Conservation (phyloP, 1,284 basidiomycete genomes). For the Trichosporon asahii region DNA sequence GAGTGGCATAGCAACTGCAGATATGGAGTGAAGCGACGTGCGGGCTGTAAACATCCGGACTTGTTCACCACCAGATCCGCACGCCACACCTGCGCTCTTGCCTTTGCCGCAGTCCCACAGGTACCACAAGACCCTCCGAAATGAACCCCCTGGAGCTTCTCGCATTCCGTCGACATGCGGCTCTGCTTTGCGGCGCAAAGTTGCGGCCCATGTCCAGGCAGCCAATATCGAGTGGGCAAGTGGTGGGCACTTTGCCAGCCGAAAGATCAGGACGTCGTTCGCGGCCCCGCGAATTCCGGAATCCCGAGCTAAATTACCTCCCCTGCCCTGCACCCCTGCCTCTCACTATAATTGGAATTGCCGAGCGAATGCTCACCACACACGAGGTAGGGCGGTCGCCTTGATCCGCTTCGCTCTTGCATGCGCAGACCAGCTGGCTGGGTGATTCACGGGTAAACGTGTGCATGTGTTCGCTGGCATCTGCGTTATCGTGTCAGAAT, state of each 20-base stretch:
- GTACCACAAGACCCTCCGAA: neutral
- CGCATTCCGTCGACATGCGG: neutral
- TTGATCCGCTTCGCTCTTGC: neutral
- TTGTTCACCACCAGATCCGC: too few species aligned
- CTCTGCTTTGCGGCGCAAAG: neutral
- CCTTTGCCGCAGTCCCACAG: neutral
- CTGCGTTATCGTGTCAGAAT: too few species aligned
- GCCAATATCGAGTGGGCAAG: neutral
- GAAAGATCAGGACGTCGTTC: neutral
- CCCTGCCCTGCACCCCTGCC: neutral
- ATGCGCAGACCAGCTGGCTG: neutral
- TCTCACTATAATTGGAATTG: neutral
- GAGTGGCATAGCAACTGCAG: too few species aligned
- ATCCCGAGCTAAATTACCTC: neutral
- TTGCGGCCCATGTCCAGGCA: too few species aligned
- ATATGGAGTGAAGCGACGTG: too few species aligned
- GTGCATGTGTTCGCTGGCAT: neutral
- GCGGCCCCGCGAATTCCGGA: neutral
- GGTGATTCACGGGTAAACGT: neutral
- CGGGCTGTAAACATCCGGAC: too few species aligned
- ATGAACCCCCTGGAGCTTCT: neutral
- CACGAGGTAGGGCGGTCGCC: neutral
- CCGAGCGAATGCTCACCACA: neutral
- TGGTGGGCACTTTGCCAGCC: neutral
- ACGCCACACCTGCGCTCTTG: too few species aligned